Evolutionary conservation across 1,284 basidiomycete species (phyloP), one percentile per base, ranked within the genome.

Genomic region (Leccinum angustisporum): DNA sequence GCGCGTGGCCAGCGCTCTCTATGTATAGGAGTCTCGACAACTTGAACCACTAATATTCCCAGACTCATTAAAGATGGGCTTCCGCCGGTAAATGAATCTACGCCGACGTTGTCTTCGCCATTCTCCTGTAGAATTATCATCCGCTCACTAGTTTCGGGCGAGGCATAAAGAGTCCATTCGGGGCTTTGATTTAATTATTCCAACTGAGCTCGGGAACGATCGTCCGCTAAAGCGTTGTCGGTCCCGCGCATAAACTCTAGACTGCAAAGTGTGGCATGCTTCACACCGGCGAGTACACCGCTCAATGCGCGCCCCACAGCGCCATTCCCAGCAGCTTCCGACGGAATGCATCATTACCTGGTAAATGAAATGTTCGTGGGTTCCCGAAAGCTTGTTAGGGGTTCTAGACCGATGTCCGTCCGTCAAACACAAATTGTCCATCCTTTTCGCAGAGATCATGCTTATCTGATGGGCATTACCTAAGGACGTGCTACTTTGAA

Each of bases 1-100:
- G 56, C 50, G 52, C 50, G 53, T 21, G 9, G 27, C 46, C 11
- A 21, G 46, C 46, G 18, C n/a, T n/a, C 36, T 21, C 38, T 30
- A n/a, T 43, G 36, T 36, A 43, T 46, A 46, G 40, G 40, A 43
- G 43, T 46, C 43, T 21, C 18, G 55, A 54, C 48, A 51, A 58
- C 30, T 48, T n/a, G 40, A 51, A 14, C 11, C 38, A 57, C 34
- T 3, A 25, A 3, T 25, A 46, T 63, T 65, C 65, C 40, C 62
- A 63, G 54, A 66, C 31, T 69, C 62, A 65, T 67, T 59, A 60
- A 53, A 38, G 46, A 40, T 50, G 48, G 48, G 46, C 48, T 11
- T 66, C 33, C 18, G 21, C 27, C 18, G 6, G 36, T 13, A 31
- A 16, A 53, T 25, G 48, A 21, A 9, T 18, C 31, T 27, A 54